These are phyloP conservation scores for Exophiala aquamarina DNA, from an alignment of 2,329 filamentous ascomycete species.

Conservation along the genomic window DNA sequence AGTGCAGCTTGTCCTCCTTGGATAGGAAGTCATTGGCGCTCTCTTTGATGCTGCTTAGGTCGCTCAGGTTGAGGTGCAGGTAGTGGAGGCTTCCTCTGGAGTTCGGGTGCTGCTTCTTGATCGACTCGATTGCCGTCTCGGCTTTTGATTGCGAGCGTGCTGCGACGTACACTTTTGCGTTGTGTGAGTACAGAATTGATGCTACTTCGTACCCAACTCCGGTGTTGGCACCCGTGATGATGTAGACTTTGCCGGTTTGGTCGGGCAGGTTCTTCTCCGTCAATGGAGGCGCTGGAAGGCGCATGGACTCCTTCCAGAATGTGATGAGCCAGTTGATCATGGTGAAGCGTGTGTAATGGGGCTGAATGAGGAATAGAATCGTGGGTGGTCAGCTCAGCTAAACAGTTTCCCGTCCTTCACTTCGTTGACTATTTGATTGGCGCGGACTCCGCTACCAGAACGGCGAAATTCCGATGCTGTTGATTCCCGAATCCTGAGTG, in stretches of 20 bases:
- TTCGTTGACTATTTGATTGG: no score
- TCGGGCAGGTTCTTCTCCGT: slow-evolving; percentile 25
- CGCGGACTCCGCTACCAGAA: no score
- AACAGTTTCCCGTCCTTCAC: no score
- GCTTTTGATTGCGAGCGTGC: slow-evolving; percentile 43
- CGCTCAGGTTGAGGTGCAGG: slow-evolving; percentile 38
- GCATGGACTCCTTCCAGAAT: slow-evolving; percentile 15
- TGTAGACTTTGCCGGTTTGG: slow-evolving; percentile 29
- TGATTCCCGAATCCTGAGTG: no score
- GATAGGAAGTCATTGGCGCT: slow-evolving; percentile 23
- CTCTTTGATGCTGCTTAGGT: slow-evolving; percentile 29
- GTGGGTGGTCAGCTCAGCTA: neutral
- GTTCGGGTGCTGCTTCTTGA: slow-evolving; percentile 32
- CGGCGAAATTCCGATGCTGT: no score
- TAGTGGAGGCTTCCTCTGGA: slow-evolving; percentile 38
- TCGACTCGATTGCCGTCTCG: slow-evolving; percentile 38
- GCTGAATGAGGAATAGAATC: neutral
- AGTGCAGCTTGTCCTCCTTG: slow-evolving; percentile 34
- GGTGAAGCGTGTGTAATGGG: neutral
- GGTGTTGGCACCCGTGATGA: slow-evolving; percentile 39
- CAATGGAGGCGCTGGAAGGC: slow-evolving; percentile 12
- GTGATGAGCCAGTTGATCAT: slow-evolving; percentile 14
- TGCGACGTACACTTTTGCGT: slow-evolving; percentile 47
- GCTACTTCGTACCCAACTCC: slow-evolving; percentile 43
- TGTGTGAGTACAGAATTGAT: slow-evolving; percentile 41